These are phyloP conservation scores for Mantamonas sphyraenae DNA, from an alignment of 78 protist species.

Conservation along the genomic window DNA sequence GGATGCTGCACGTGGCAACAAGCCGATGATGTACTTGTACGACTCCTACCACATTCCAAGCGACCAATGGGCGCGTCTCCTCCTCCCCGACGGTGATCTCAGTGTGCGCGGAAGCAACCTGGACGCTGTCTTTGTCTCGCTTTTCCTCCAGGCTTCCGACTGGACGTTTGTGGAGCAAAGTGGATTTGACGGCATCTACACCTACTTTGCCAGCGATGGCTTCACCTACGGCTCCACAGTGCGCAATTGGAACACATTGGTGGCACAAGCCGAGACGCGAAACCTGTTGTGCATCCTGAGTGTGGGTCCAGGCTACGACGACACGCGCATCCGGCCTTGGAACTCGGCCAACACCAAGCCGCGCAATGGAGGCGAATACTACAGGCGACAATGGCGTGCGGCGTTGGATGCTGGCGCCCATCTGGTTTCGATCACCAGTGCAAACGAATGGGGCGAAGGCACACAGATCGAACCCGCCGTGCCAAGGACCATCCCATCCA, in stretches of 20 bases:
- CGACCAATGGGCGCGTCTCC: constrained; percentile 29
- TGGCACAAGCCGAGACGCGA: neutral
- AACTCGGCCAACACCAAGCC: constrained; percentile 14
- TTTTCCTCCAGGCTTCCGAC: neutral
- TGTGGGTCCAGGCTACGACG: constrained; percentile 52
- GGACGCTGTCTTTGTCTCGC: constrained; percentile 13
- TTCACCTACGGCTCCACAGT: constrained; percentile 34
- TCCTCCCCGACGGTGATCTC: neutral
- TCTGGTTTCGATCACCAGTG: constrained; percentile 21
- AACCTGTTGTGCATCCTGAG: constrained; percentile 14
- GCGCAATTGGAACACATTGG: constrained; percentile 23
- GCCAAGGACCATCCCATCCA: constrained; percentile 3
- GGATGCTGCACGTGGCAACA: neutral
- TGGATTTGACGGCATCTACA: constrained; percentile 49
- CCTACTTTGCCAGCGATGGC: constrained; percentile 48
- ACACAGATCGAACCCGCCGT: constrained; percentile 42
- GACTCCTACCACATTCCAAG: constrained; percentile 27
- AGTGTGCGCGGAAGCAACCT: constrained; percentile 16
- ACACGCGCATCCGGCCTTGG: constrained; percentile 55
- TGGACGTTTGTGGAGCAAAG: constrained; percentile 1
- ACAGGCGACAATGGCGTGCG: neutral
- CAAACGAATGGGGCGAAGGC: constrained; percentile 57
- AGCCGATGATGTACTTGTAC: constrained; percentile 29
- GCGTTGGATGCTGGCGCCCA: constrained; percentile 6
- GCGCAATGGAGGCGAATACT: constrained; percentile 25